A percentile compares a stretch with the other conserved stretches of the same genome.
Evolutionary conservation across 805 yeast species (phyloP).

Genomic region (Suhomyces pyralidae): DNA sequence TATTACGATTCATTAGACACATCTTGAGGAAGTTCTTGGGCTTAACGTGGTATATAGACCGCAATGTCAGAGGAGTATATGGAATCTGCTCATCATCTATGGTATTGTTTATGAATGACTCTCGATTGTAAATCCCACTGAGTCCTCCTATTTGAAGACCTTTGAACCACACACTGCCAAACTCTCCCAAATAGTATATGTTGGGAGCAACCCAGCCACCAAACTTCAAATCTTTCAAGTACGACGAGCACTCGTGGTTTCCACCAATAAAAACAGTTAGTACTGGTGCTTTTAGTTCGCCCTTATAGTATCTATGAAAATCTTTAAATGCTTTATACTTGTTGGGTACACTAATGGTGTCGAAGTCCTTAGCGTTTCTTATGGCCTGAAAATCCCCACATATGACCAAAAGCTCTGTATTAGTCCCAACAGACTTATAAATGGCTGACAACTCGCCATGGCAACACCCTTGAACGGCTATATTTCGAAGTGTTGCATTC

Average conservation of each 20-base stretch:
- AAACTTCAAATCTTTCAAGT: conserved; percentile 62
- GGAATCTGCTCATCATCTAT: conserved; percentile 47
- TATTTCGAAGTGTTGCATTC: conserved; percentile 8
- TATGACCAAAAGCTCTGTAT: conserved; percentile 51
- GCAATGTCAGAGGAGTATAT: conserved; percentile 41
- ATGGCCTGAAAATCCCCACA: conserved; percentile 93
- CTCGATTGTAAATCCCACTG: conserved; percentile 74
- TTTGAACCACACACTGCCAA: conserved; percentile 68
- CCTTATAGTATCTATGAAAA: conserved; percentile 68
- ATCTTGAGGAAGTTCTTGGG: conserved; percentile 61
- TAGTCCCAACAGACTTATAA: conserved; percentile 32
- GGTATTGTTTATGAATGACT: conserved; percentile 39
- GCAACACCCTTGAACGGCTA: conserved; percentile 88
- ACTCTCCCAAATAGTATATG: conserved; percentile 79
- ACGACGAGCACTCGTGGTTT: conserved; percentile 87
- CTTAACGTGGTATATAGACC: conserved; percentile 73
- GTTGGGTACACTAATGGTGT: conserved; percentile 71
- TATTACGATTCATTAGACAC: conserved; percentile 29
- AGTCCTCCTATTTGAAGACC: conserved; percentile 79
- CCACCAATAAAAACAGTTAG: conserved; percentile 88
- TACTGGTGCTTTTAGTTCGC: conserved; percentile 62
- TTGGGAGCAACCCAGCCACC: conserved; percentile 96
- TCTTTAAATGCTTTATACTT: conserved; percentile 79
- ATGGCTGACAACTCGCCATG: conserved; percentile 74
- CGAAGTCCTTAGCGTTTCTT: conserved; percentile 59